Conservation (phyloP, 208 protist species). For the Crithidia fasciculata region DNA sequence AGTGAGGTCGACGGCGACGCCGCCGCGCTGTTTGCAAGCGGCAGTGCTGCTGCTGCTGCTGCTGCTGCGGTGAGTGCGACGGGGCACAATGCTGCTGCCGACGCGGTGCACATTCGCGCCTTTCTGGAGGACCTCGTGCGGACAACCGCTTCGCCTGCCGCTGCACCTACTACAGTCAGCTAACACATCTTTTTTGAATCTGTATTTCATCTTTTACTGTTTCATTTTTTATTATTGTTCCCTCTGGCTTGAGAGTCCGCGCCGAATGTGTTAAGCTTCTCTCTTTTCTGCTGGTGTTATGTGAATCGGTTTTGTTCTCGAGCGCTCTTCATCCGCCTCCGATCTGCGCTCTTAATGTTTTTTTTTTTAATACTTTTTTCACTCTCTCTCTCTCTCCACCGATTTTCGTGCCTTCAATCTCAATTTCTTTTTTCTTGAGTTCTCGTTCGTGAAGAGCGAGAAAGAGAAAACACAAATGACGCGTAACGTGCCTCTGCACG, state of each 20-base stretch:
- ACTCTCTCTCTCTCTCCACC: not conserved
- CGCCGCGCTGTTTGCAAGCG: not conserved
- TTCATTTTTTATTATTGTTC: not conserved
- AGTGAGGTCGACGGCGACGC: constrained; percentile 28
- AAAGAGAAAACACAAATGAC: too few species aligned
- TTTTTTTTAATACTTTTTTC: not conserved
- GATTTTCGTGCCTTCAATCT: not conserved
- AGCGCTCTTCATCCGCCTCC: too few species aligned
- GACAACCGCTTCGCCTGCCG: not conserved
- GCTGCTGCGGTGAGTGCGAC: not conserved
- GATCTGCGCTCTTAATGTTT: not conserved
- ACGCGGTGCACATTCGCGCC: constrained; percentile 13
- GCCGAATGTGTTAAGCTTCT: too few species aligned
- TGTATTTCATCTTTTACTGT: not conserved
- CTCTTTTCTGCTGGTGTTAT: too few species aligned
- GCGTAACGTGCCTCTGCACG: too few species aligned
- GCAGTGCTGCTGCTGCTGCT: not conserved
- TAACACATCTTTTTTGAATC: not conserved
- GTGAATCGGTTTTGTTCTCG: too few species aligned
- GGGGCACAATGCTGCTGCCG: not conserved
- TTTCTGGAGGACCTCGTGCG: constrained; percentile 28
- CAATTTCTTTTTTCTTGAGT: too few species aligned
- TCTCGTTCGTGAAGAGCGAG: too few species aligned
- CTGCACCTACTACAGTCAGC: not conserved
- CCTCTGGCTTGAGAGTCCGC: too few species aligned